phyloP scores from a whole-genome alignment of 2,329 filamentous ascomycete genomes.

The Hymenoscyphus repandus region DNA sequence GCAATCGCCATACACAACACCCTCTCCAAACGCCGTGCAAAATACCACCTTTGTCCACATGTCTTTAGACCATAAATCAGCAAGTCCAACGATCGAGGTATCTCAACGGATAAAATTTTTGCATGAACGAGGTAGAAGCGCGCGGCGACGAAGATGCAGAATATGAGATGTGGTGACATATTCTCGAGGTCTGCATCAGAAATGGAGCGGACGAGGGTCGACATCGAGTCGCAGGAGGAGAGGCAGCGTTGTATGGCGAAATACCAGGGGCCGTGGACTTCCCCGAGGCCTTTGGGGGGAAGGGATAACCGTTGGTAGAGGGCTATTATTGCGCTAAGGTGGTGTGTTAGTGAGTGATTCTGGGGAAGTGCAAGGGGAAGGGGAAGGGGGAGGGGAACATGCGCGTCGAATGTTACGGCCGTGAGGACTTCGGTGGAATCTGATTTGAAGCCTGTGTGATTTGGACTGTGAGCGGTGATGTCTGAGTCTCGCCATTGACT shows the following conservation, averaged over 20 bases:
- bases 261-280: constrained; percentile 16
- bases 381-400: no score
- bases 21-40: constrained; percentile 12
- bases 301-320: constrained; percentile 14
- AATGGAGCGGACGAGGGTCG: constrained; percentile 6
- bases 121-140: constrained; percentile 17
- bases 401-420: constrained; percentile 15
- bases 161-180: constrained; percentile 14
- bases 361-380: neutral
- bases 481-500: constrained; percentile 10
- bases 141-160: constrained; percentile 16
- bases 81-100: constrained; percentile 13
- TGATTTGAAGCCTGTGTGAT: constrained; percentile 1
- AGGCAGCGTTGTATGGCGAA: constrained; percentile 16
- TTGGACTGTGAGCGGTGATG: constrained; percentile 2
- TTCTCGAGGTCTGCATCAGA: constrained; percentile 16
- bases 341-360: neutral
- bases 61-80: constrained; percentile 16
- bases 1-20: constrained; percentile 12
- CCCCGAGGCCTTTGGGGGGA: constrained; percentile 13
- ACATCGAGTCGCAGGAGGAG: constrained; percentile 16
- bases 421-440: constrained; percentile 15
- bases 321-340: constrained; percentile 11
- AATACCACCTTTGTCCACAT: constrained; percentile 17
- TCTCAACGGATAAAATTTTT: constrained; percentile 15